A percentile compares a stretch with the other conserved stretches of the same genome.
These are phyloP conservation scores for Cymbopogon flexuosus DNA, from an alignment of 202 grass and related monocot genomes.

Conservation along the genomic window DNA sequence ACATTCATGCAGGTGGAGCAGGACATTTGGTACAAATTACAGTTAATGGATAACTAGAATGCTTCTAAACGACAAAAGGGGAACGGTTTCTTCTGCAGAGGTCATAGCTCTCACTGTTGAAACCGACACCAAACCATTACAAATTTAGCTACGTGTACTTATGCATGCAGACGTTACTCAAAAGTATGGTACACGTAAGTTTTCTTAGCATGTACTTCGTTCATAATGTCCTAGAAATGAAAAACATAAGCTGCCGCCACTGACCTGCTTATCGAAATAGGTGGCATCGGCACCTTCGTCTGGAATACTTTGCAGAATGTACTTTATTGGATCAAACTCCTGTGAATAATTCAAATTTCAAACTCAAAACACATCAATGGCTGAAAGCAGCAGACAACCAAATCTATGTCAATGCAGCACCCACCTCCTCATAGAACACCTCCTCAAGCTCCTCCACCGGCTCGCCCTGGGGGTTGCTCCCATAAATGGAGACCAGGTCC, in stretches of 20 bases:
- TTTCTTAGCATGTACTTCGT: neutral
- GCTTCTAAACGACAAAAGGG: constrained; percentile 13
- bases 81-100: neutral
- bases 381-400: neutral
- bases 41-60: constrained; percentile 12
- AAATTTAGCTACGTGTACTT: neutral
- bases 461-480: constrained; percentile 56
- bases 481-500: constrained; percentile 70
- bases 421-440: constrained; percentile 84
- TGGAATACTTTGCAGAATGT: constrained; percentile 72
- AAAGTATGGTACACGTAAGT: neutral
- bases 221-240: neutral
- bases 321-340: constrained; percentile 93
- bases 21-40: neutral
- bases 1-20: neutral
- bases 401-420: constrained; percentile 29
- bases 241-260: constrained; percentile 11
- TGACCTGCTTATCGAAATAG: constrained; percentile 94
- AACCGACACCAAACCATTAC: neutral
- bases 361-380: neutral
- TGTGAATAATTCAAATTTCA: constrained; percentile 32
- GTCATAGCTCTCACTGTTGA: neutral
- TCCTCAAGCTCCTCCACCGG: constrained; percentile 76
- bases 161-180: neutral
- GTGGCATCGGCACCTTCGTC: constrained; percentile 53